Conservation (phyloP, 2,329 filamentous ascomycete species). For the Pestalotiopsis sp. region DNA sequence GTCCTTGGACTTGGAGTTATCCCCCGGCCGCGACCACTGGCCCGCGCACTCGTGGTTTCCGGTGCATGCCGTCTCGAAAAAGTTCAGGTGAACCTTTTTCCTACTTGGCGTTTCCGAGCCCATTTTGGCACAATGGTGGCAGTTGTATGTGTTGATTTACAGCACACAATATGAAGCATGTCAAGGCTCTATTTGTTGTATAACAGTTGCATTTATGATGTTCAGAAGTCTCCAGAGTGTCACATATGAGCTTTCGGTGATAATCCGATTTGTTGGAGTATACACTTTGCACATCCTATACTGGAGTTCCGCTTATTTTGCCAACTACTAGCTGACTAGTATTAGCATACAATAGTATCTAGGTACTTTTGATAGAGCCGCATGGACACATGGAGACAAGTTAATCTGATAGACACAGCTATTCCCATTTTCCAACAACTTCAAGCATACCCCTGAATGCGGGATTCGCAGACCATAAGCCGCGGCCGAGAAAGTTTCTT, state of each 20-base stretch:
- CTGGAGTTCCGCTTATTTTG: not conserved
- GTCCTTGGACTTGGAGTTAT: conserved; percentile 12
- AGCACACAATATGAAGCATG: too few species aligned
- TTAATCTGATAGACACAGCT: not conserved
- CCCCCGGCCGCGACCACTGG: conserved; percentile 12
- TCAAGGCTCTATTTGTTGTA: too few species aligned
- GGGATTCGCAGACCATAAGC: not conserved
- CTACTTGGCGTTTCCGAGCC: not conserved
- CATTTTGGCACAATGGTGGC: not conserved
- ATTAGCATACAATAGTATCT: too few species aligned
- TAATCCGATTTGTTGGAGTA: not conserved
- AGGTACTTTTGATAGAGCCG: too few species aligned
- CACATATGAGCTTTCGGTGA: not conserved
- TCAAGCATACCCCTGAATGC: not conserved
- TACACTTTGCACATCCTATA: not conserved
- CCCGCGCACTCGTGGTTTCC: conserved; percentile 14
- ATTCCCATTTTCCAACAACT: not conserved
- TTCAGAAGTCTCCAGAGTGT: not conserved
- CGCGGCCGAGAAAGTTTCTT: not conserved
- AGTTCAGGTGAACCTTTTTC: conserved; percentile 14
- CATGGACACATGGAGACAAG: not conserved
- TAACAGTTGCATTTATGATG: too few species aligned
- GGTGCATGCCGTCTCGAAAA: conserved; percentile 14
- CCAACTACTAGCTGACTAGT: not conserved
- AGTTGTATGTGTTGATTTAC: not conserved